Evolutionary conservation across 768 basidiomycete genomes (phyloP).

Genomic region (Melanogaster broomeanus): DNA sequence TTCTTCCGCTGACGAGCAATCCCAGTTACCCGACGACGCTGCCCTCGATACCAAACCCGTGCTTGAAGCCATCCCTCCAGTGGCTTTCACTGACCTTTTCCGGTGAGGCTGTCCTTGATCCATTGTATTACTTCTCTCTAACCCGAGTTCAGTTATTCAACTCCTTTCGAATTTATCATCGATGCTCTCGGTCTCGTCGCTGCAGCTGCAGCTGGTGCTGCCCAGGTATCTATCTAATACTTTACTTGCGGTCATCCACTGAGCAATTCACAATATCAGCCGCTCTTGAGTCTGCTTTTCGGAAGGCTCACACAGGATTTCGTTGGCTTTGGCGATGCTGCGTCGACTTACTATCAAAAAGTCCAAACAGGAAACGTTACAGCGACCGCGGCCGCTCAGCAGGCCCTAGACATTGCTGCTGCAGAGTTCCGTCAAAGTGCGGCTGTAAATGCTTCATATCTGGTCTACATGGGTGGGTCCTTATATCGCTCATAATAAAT

Average conservation of each 20-base stretch:
- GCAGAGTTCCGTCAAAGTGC: slow-evolving; percentile 53
- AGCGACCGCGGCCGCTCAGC: slow-evolving; percentile 32
- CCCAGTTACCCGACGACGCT: neutral
- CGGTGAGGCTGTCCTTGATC: slow-evolving; percentile 34
- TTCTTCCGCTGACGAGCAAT: slow-evolving; percentile 21
- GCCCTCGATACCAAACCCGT: slow-evolving; percentile 17
- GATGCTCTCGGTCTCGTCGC: slow-evolving; percentile 72
- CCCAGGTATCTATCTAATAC: slow-evolving; percentile 53
- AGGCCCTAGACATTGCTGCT: slow-evolving; percentile 36
- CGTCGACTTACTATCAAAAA: slow-evolving; percentile 10
- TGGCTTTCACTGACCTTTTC: slow-evolving; percentile 47
- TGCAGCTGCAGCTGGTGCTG: slow-evolving; percentile 77
- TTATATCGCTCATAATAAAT: neutral
- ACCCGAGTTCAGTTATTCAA: slow-evolving; percentile 62
- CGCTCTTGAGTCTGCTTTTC: slow-evolving; percentile 82
- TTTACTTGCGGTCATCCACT: neutral
- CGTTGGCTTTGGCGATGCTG: slow-evolving; percentile 50
- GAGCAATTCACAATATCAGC: slow-evolving; percentile 38
- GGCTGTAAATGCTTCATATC: slow-evolving; percentile 58
- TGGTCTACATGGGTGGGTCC: slow-evolving; percentile 64
- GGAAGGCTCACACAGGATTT: slow-evolving; percentile 78
- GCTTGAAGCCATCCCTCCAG: slow-evolving; percentile 36
- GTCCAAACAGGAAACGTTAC: slow-evolving; percentile 23
- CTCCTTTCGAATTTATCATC: slow-evolving; percentile 62
- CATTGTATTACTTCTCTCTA: neutral